These are phyloP conservation scores for Forsythia viridissima DNA, from an alignment of 257 asterid species.

Conservation along the genomic window DNA sequence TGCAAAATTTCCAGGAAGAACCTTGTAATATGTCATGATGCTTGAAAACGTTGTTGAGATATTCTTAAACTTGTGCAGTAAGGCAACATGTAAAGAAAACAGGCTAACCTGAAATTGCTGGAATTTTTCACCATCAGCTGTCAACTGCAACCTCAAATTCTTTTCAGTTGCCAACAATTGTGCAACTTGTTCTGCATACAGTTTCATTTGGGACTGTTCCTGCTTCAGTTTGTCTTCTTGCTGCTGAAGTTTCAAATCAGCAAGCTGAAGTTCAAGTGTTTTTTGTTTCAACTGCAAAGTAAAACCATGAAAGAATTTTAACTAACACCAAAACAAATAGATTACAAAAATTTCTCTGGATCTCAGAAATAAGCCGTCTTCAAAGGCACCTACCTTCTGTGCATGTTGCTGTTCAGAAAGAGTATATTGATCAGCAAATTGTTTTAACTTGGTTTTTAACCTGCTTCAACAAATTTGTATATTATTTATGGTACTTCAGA, in stretches of 20 bases:
- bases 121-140: conserved; percentile 97
- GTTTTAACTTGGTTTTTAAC: conserved; percentile 80
- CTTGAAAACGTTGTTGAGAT: background rate
- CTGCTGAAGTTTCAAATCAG: conserved; percentile 87
- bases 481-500: conserved; percentile 12
- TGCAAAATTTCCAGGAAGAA: conserved; percentile 1
- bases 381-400: conserved; percentile 58
- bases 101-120: conserved; percentile 88
- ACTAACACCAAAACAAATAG: conserved; percentile 18
- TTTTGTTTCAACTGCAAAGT: conserved; percentile 85
- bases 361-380: conserved; percentile 2
- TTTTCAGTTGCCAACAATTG: conserved; percentile 87
- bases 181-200: conserved; percentile 88
- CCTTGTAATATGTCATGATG: background rate
- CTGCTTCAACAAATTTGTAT: conserved; percentile 43
- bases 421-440: conserved; percentile 80
- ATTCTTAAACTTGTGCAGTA: background rate
- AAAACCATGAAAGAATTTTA: conserved; percentile 21
- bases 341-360: conserved; percentile 4
- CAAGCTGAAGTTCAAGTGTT: conserved; percentile 84
- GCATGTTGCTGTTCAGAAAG: conserved; percentile 86
- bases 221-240: conserved; percentile 78
- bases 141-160: conserved; percentile 86
- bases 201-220: conserved; percentile 90
- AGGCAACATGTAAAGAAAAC: background rate